phyloP scores from a whole-genome alignment of 2,329 filamentous ascomycete genomes.

The Stemphylium beticola region DNA sequence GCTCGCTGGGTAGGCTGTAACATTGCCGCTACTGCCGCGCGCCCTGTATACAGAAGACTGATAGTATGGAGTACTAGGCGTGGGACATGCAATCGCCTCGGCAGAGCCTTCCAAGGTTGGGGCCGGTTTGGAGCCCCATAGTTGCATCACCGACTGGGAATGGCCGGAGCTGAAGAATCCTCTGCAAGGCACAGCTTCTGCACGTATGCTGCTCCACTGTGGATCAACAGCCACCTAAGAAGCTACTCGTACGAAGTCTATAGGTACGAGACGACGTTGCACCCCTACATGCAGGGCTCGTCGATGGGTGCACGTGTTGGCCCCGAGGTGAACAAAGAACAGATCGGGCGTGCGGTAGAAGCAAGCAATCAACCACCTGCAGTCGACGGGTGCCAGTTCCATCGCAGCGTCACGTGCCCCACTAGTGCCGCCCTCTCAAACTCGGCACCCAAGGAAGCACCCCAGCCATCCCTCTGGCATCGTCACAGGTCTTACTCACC shows the following conservation, averaged over 20 bases:
- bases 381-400: too few species aligned
- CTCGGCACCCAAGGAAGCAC: slow-evolving; percentile 15
- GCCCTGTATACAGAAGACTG: too few species aligned
- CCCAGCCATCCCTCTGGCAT: slow-evolving; percentile 10
- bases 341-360: not conserved
- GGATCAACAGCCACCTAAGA: not conserved
- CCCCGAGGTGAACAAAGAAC: not conserved
- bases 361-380: not conserved
- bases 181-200: slow-evolving; percentile 5
- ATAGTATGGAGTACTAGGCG: not conserved
- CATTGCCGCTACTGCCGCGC: slow-evolving; percentile 1
- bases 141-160: too few species aligned
- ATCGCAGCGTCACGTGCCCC: slow-evolving; percentile 19
- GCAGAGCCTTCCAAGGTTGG: slow-evolving; percentile 1
- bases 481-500: slow-evolving; percentile 21
- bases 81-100: slow-evolving; percentile 7
- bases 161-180: not conserved
- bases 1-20: not conserved
- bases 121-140: not conserved
- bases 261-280: not conserved
- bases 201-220: not conserved
- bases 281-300: not conserved
- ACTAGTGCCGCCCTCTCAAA: slow-evolving; percentile 20
- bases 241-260: not conserved
- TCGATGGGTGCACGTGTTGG: not conserved